These are phyloP conservation scores for Rhododendron mucronatum DNA, from an alignment of 148 eudicot species.

Conservation along the genomic window DNA sequence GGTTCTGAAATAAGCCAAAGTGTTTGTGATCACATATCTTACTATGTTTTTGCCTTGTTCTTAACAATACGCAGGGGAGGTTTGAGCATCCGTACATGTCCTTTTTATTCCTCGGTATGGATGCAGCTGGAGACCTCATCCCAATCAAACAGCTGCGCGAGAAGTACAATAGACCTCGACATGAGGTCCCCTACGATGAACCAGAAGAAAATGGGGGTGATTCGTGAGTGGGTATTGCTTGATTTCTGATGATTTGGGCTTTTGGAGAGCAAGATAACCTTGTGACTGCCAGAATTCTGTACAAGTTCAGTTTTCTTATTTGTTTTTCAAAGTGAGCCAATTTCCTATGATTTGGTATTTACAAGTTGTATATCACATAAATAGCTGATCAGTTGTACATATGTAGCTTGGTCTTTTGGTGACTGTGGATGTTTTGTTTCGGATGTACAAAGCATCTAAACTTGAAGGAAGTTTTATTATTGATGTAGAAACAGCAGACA, in stretches of 20 bases:
- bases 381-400: background rate
- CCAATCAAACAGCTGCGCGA: conserved; percentile 88
- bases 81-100: conserved; percentile 93
- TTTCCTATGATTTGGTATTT: background rate
- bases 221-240: conserved; percentile 14
- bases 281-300: background rate
- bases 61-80: conserved; percentile 43
- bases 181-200: conserved; percentile 66
- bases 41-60: background rate
- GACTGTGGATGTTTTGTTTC: background rate
- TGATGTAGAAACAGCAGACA: too few relatives aligned
- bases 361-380: background rate
- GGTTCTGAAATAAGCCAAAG: background rate
- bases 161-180: conserved; percentile 77
- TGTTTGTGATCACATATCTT: background rate
- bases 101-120: conserved; percentile 78
- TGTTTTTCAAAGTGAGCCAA: background rate
- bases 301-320: background rate
- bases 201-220: conserved; percentile 43
- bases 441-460: background rate
- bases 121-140: conserved; percentile 83
- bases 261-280: background rate
- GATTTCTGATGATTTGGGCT: background rate
- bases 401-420: background rate
- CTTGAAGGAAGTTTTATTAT: background rate